A percentile compares a stretch with the other conserved stretches of the same genome.
Evolutionary conservation across 768 basidiomycete species (phyloP).

Genomic region (Plicaturopsis crispa): DNA sequence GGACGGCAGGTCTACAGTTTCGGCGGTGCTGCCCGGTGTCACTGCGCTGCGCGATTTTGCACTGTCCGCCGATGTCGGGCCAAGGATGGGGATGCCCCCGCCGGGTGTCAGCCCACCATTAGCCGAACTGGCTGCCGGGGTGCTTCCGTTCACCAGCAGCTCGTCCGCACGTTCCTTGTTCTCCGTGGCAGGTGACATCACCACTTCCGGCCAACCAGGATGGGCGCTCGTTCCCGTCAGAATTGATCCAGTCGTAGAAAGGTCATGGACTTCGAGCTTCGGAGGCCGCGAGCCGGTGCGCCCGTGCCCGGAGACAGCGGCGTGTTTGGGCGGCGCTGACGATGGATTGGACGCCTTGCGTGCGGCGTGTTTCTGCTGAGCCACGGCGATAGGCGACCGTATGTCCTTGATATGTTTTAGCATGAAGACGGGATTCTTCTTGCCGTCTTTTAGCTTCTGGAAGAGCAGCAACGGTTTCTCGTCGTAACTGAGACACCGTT

Average conservation of each 20-base stretch:
- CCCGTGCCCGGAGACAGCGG: slow-evolving; percentile 20
- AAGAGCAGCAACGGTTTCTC: slow-evolving; percentile 96
- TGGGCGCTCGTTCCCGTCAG: slow-evolving; percentile 58
- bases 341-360: slow-evolving; percentile 67
- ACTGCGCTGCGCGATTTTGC: slow-evolving; percentile 12
- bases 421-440: slow-evolving; percentile 99
- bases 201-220: slow-evolving; percentile 69
- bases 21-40: slow-evolving; percentile 18
- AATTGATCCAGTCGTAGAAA: slow-evolving; percentile 41
- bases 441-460: slow-evolving; percentile 93
- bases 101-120: no score
- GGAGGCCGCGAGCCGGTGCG: slow-evolving; percentile 53
- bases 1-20: slow-evolving; percentile 19
- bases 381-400: slow-evolving; percentile 93
- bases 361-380: slow-evolving; percentile 90
- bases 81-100: no score
- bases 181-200: slow-evolving; percentile 52
- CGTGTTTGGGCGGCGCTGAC: slow-evolving; percentile 33
- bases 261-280: slow-evolving; percentile 61
- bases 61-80: slow-evolving; percentile 6
- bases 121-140: no score
- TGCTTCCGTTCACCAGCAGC: slow-evolving; percentile 22
- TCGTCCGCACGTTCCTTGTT: slow-evolving; percentile 36
- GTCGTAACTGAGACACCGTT: slow-evolving; percentile 94
- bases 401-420: slow-evolving; percentile 95